phyloP scores from a whole-genome alignment of 225 moss, liverwort and hornwort species.

The Asterella californica region DNA sequence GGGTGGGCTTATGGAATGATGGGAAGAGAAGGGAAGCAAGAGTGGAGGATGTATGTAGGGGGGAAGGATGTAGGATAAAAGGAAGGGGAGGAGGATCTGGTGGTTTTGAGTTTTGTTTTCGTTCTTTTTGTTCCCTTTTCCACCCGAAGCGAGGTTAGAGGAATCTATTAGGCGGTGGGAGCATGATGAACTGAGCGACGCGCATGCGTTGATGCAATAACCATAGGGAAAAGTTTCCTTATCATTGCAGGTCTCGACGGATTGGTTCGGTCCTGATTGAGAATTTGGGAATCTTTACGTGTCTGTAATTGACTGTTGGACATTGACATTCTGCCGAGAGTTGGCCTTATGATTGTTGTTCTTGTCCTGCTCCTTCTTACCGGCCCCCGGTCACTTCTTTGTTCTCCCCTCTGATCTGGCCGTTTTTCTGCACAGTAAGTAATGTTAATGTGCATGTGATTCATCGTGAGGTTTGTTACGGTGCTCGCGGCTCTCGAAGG shows the following conservation, averaged over 20 bases:
- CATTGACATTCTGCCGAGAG: background rate
- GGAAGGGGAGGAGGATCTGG: background rate
- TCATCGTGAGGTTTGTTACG: background rate
- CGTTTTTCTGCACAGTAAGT: background rate
- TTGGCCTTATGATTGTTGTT: background rate
- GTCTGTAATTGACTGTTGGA: constrained; percentile 3
- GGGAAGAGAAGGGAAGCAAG: background rate
- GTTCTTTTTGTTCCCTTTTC: too few relatives aligned
- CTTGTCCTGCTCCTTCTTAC: background rate
- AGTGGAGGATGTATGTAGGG: too few relatives aligned
- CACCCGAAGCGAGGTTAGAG: background rate
- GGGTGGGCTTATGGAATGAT: background rate
- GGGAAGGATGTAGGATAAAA: background rate
- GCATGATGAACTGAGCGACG: too few relatives aligned
- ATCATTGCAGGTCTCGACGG: background rate
- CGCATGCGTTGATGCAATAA: background rate
- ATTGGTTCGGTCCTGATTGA: background rate
- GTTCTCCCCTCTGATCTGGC: background rate
- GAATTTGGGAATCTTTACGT: background rate
- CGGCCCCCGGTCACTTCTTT: background rate
- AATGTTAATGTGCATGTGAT: background rate
- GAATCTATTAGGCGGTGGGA: too few relatives aligned
- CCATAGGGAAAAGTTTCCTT: background rate
- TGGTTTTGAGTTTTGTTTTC: background rate
- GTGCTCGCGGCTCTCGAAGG: too few relatives aligned